Evolutionary conservation across 129 eudicot species (phyloP).

Genomic region (carrot (Daucus carota)): DNA sequence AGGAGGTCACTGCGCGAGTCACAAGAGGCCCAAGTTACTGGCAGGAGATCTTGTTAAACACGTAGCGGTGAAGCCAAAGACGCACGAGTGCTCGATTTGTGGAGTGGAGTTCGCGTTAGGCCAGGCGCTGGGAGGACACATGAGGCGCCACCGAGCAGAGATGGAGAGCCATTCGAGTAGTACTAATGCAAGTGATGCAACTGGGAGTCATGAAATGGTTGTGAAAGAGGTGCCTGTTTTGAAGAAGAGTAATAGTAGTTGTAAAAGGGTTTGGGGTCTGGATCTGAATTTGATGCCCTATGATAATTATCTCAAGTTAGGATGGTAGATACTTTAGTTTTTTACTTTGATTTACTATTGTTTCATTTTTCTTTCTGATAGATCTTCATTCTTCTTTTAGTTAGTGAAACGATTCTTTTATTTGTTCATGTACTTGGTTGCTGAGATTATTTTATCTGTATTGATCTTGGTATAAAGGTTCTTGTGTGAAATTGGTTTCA

Average conservation of each 20-base stretch:
- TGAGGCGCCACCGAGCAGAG: background rate
- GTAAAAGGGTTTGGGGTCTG: conserved; percentile 4
- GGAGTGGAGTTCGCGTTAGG: conserved; percentile 6
- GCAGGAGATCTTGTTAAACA: background rate
- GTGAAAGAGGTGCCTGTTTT: background rate
- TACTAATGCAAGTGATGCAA: background rate
- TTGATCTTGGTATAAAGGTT: background rate
- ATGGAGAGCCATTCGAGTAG: background rate
- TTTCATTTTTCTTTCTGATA: background rate
- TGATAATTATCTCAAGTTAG: background rate
- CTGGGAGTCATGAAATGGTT: background rate
- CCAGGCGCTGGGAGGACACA: conserved; percentile 7
- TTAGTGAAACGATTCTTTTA: background rate
- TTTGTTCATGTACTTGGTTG: background rate
- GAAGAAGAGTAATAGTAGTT: background rate
- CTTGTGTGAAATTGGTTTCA: background rate
- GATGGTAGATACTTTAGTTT: background rate
- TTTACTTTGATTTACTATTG: background rate
- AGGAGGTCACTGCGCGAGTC: conserved; percentile 1
- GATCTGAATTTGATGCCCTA: background rate
- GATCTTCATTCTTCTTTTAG: no score
- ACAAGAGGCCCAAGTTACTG: conserved; percentile 4
- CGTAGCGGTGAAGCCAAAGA: background rate
- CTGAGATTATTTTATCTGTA: background rate
- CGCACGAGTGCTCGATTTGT: conserved; percentile 1